phyloP scores from a whole-genome alignment of 202 grass and related monocot genomes.

The Setaria italica region DNA sequence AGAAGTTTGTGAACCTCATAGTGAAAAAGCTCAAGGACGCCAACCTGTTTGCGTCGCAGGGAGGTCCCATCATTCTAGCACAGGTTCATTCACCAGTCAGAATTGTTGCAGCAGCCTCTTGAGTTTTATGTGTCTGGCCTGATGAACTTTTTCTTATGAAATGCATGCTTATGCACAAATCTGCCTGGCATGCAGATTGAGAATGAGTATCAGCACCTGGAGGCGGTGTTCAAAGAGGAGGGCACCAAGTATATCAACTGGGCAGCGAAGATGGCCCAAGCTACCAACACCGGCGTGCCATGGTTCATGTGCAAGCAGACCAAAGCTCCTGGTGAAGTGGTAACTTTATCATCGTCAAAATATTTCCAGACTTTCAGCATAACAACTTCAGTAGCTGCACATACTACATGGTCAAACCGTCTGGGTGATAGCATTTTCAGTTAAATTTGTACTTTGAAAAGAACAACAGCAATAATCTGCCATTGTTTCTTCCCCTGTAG shows the following conservation, averaged over 20 bases:
- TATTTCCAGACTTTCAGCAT: neutral
- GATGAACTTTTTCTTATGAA: neutral
- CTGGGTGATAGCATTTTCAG: neutral
- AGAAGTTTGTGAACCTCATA: constrained; percentile 68
- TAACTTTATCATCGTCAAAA: constrained; percentile 41
- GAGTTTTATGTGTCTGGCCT: too few species aligned
- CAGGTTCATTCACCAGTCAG: constrained; percentile 55
- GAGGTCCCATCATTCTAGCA: constrained; percentile 87
- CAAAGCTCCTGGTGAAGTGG: constrained; percentile 77
- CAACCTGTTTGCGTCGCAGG: constrained; percentile 81
- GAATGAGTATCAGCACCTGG: constrained; percentile 91
- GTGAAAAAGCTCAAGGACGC: constrained; percentile 73
- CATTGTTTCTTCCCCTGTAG: constrained; percentile 23
- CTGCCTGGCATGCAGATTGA: constrained; percentile 59
- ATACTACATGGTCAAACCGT: neutral
- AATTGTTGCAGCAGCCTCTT: neutral
- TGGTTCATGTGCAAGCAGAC: constrained; percentile 99
- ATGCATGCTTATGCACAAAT: neutral
- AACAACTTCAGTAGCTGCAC: neutral
- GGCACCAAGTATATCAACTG: constrained; percentile 77
- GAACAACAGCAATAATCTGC: neutral
- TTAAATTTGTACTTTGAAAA: neutral
- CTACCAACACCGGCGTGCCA: constrained; percentile 62
- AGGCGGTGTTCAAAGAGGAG: constrained; percentile 57
- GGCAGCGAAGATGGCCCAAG: constrained; percentile 75